Evolutionary conservation across 441 rosid genomes (phyloP), one percentile per base, ranked within the genome.

Genomic region (Brassica balearica): DNA sequence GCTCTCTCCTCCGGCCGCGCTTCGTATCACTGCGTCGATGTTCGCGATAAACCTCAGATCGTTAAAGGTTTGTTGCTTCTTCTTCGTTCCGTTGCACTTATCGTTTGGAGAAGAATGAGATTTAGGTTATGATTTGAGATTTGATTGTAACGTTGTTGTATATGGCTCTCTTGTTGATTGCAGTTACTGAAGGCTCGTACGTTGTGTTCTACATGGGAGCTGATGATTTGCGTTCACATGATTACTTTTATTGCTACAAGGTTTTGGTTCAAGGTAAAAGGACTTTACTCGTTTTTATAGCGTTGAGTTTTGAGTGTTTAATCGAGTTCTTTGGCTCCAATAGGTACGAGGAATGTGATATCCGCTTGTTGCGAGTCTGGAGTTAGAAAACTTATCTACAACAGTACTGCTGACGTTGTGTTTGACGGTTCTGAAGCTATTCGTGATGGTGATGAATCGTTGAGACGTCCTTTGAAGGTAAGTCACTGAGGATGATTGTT

Each of bases 261-360:
- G 77, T 83, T 82, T 70, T 95, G 6, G 96, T 95, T 81, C 92
- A 95, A 90, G 98, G 99, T 95, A 80, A 36, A 36, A 20, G 17
- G 65, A 56, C 36, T 2, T 41, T 27, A 14, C 11, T 59, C 20
- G 15, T 2, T 36, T 38, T 62, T 0, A 23, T 23, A 23, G 3
- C 27, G 27, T 23, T 23, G 27, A 23, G 27, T 0, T 23, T 25
- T n/a, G 51, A 6, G 58, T 69, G 43, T 14, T 14, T 62, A 15
- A 23, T 61, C 0, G 73, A 0, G 29, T 25, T 48, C 1, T 48
- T 59, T 60, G 43, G 46, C 20, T 27, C 68, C 19, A 63, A 76
- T 81, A 95, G 99, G 99, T 71, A 85, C 96, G 27, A 88, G 90
- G 74, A 93, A 93, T 80, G 94, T 95, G 71, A 86, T 92, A 76